Conservation (phyloP, 2,329 filamentous ascomycete species). For the Leptographium lundbergii region DNA sequence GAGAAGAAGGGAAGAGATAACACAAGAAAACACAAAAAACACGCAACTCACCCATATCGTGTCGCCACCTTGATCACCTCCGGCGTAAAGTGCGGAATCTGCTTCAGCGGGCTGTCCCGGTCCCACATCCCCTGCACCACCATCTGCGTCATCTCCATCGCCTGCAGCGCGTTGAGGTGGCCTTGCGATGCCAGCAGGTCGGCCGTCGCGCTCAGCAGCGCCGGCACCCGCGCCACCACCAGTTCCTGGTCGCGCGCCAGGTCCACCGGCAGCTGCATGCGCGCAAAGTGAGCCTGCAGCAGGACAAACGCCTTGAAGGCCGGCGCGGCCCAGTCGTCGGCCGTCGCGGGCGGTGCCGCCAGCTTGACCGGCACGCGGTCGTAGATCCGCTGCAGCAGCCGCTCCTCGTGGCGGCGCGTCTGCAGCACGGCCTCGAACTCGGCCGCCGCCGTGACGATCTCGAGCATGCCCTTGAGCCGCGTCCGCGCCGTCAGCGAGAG, state of each 20-base stretch:
- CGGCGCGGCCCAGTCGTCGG: slow-evolving; percentile 78
- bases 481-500: slow-evolving; percentile 79
- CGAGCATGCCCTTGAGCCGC: slow-evolving; percentile 91
- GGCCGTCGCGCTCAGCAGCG: slow-evolving; percentile 80
- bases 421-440: slow-evolving; percentile 95
- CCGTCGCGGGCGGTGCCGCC: slow-evolving; percentile 30
- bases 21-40: background rate
- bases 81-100: slow-evolving; percentile 87
- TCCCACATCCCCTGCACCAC: slow-evolving; percentile 99
- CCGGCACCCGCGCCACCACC: slow-evolving; percentile 72
- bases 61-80: slow-evolving; percentile 74
- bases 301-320: slow-evolving; percentile 98
- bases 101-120: slow-evolving; percentile 88
- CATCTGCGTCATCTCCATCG: slow-evolving; percentile 99
- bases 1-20: slow-evolving; percentile 15
- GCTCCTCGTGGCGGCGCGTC: slow-evolving; percentile 84
- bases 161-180: slow-evolving; percentile 91
- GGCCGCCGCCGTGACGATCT: slow-evolving; percentile 92
- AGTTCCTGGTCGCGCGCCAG: slow-evolving; percentile 91
- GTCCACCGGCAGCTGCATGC: slow-evolving; percentile 93
- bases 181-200: slow-evolving; percentile 94
- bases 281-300: slow-evolving; percentile 90
- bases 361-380: slow-evolving; percentile 93
- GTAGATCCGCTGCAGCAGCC: slow-evolving; percentile 80
- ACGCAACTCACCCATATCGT: slow-evolving; percentile 52